Evolutionary conservation across 129 eudicot species (phyloP).

Genomic region (Centaurea solstitialis): DNA sequence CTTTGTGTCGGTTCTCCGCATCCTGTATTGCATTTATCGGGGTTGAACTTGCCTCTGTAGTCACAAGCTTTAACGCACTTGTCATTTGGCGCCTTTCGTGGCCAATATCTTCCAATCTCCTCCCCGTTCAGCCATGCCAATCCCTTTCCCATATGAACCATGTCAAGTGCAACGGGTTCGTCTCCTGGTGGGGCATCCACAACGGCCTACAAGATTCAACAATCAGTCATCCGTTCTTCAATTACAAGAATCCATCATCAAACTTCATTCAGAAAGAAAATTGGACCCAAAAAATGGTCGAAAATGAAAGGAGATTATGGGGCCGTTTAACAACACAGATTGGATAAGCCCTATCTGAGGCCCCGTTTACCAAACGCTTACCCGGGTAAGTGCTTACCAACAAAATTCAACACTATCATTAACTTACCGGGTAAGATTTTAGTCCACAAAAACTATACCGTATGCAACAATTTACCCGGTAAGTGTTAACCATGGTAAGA

Average conservation of each 20-base stretch:
- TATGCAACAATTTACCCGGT: too few relatives aligned
- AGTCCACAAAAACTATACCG: too few relatives aligned
- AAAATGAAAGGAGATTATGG: constrained; percentile 7
- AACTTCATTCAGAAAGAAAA: background rate
- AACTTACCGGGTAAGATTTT: too few relatives aligned
- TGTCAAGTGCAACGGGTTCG: constrained; percentile 93
- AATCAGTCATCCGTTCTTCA: background rate
- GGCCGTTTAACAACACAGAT: background rate
- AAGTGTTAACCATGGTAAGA: too few relatives aligned
- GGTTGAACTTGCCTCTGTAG: constrained; percentile 87
- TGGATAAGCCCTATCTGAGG: background rate
- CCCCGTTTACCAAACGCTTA: too few relatives aligned
- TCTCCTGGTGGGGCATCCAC: constrained; percentile 78
- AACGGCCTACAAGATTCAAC: constrained; percentile 52
- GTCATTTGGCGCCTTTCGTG: constrained; percentile 70
- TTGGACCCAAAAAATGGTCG: background rate
- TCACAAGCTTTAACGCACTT: constrained; percentile 82
- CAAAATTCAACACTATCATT: too few relatives aligned
- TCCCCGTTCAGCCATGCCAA: constrained; percentile 96
- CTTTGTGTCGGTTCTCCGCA: constrained; percentile 95
- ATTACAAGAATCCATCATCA: background rate
- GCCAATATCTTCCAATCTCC: constrained; percentile 97
- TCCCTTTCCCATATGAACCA: constrained; percentile 99
- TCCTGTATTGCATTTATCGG: constrained; percentile 81
- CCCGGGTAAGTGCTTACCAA: too few relatives aligned